Base-by-base conservation (phyloP, 148 eudicot species). In the Pouteria glomerata region DNA sequence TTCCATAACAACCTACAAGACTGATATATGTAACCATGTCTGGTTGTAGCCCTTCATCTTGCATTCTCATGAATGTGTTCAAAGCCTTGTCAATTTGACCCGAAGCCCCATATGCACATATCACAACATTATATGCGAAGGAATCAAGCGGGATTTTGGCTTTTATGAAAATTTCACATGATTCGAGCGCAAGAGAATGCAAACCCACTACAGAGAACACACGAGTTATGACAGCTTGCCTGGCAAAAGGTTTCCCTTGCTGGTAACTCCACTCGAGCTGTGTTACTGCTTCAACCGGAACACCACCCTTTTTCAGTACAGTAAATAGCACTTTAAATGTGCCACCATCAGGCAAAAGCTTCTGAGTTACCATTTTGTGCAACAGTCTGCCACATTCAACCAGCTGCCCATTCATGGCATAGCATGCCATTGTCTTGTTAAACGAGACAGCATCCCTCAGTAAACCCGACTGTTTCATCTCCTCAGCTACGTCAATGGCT, bases 361-460 rank as follows among this genome's bases (percentile, higher is more conserved):
- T 82, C 66, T 26, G 76, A 52, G 51, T 30, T 41, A 78, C 47
- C 96, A 93, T 90, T 50, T 93, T 87, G 65, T 80, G 76, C 56
- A 93, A 80, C 57, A 93, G 51, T 69, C 82, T 78, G 45, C 85
- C 94, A 63, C 92, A 86, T 70, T 82, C 78, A 63, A 72, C 71
- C 37, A 93, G 73, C 57, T 82, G 83, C 37, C 93, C 89, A 39
- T 83, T 88, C 70, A 88, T 77, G 29, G 87, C 91, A 82, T 81
- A 86, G 77, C 93, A 90, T 4, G 93, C 85, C 93, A 93, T 90
- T 50, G 83, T 86, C 74, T 88, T 86, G n/a, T 83, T 83, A 62
- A 76, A 88, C 13, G 93, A 75, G 12, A 74, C 69, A 67, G 80
- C 80, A 48, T 90, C 92, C 26, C 66, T 80, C 35, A 90, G 64